Conservation (phyloP, 1,284 basidiomycete species). For the Cutaneotrichosporon dermatis region DNA sequence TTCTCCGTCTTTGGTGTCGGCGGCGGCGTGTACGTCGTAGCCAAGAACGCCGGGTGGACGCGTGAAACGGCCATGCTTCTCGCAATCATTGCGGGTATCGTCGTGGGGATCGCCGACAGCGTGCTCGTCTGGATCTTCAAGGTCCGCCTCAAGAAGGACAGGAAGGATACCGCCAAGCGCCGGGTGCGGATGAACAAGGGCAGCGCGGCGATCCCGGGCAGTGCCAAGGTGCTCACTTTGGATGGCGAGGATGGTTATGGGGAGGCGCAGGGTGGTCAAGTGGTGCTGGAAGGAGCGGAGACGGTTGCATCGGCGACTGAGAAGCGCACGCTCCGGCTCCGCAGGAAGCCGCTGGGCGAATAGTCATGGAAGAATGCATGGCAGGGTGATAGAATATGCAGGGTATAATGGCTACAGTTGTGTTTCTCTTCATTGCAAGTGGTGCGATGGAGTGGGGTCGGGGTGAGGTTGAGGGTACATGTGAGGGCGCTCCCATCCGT, state of each 20-base stretch:
- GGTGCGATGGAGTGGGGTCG: no score
- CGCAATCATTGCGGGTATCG: constrained; percentile 30
- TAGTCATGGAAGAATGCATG: neutral
- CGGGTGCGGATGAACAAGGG: constrained; percentile 13
- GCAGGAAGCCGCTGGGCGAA: neutral
- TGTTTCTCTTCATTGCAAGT: no score
- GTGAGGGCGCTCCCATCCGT: neutral
- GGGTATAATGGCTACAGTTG: constrained; percentile 3
- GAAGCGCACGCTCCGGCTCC: constrained; percentile 4
- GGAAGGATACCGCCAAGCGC: constrained; percentile 19
- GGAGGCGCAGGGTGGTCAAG: no score
- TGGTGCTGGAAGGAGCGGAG: no score
- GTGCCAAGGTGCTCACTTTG: neutral
- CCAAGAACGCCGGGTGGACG: constrained; percentile 31
- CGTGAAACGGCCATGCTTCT: constrained; percentile 29
- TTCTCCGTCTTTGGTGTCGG: constrained; percentile 41
- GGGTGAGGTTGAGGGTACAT: neutral
- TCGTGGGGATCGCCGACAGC: constrained; percentile 37
- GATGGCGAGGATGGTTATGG: neutral
- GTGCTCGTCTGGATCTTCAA: constrained; percentile 33
- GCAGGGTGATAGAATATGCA: constrained; percentile 1
- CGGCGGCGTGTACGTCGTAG: constrained; percentile 36
- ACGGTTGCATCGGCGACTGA: neutral
- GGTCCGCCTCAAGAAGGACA: constrained; percentile 15
- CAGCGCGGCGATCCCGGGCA: constrained; percentile 1